Conservation (phyloP, 1,284 basidiomycete species). For the Melanopsichium pennsylvanicum region DNA sequence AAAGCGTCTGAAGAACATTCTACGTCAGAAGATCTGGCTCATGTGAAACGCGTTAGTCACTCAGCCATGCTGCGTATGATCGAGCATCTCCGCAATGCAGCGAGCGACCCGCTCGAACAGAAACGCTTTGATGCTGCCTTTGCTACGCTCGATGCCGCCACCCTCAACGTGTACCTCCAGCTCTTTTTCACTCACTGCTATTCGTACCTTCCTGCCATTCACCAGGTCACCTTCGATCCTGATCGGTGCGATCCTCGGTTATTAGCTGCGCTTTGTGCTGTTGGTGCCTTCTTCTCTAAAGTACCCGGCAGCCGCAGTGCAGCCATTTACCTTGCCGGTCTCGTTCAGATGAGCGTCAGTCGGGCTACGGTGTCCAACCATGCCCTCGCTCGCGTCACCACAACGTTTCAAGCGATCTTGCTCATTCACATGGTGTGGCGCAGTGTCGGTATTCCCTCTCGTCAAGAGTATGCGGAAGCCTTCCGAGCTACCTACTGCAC, state of each 20-base stretch:
- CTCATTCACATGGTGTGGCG: constrained; percentile 18
- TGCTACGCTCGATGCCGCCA: constrained; percentile 13
- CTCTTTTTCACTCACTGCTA: constrained; percentile 37
- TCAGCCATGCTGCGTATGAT: constrained; percentile 12
- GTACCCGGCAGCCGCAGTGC: constrained; percentile 16
- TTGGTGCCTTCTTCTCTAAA: constrained; percentile 26
- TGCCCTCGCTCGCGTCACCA: constrained; percentile 5
- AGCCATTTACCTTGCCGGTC: constrained; percentile 15
- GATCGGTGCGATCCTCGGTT: constrained; percentile 18
- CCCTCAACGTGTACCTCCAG: constrained; percentile 26
- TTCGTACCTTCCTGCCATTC: constrained; percentile 23
- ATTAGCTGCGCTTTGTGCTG: constrained; percentile 14
- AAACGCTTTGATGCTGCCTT: constrained; percentile 11
- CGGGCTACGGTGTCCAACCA: constrained; percentile 5
- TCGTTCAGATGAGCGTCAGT: constrained; percentile 11
- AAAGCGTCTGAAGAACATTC: constrained; percentile 19
- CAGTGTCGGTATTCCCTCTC: constrained; percentile 17
- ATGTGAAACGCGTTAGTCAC: constrained; percentile 10
- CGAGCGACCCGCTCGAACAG: constrained; percentile 4
- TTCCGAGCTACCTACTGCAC: constrained; percentile 19
- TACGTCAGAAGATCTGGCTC: constrained; percentile 21
- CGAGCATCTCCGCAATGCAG: constrained; percentile 8
- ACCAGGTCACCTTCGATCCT: constrained; percentile 27
- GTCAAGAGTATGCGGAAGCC: constrained; percentile 22
- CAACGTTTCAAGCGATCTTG: constrained; percentile 16